Evolutionary conservation across 176 grass and related monocot genomes (phyloP), one percentile per base, ranked within the genome.

Genomic region (Olyra latifolia): DNA sequence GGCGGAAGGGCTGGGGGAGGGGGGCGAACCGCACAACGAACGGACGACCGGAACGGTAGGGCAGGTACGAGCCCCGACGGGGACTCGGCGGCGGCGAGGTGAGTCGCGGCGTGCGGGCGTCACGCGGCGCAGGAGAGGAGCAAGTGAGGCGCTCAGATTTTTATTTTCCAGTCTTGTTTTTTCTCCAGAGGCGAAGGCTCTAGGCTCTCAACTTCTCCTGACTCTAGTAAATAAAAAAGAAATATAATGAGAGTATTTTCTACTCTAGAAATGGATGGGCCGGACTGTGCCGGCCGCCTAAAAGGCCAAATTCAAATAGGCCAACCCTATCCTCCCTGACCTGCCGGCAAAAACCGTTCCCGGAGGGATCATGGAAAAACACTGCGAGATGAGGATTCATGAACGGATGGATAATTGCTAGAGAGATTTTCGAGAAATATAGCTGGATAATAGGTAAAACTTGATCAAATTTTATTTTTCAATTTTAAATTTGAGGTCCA

Each of bases 131-230:
- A 11, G 44, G 23, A 30, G 43, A 24, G 28, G n/a, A 35, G 56
- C 61, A 40, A 81, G 52, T 40, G 68, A 50, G 39, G 3, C 12
- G 16, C 27, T 9, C 74, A 8, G 58, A 65, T 79, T 85, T 79
- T 71, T 49, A 16, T 17, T 72, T 16, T 12, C 38, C 19, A 7
- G 5, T 52, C 29, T 39, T 82, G 9, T 40, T 72, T 14, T 63
- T 63, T 49, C 13, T 25, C 17, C 19, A 5, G 52, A 55, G 52
- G 20, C 20, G 52, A 53, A 20, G 17, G 17, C 6, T n/a, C 20
- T 46, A 43, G 41, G 11, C 44, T 46, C 12, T 47, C 45, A 14
- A 15, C 44, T 49, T 1, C 49, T 20, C 47, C 48, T 0, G 5
- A n/a, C 53, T 35, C 32, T 35, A 2, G 1, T 22, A 55, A n/a